Conservation (phyloP, 2,329 filamentous ascomycete species). For the Leptographium procerum region DNA sequence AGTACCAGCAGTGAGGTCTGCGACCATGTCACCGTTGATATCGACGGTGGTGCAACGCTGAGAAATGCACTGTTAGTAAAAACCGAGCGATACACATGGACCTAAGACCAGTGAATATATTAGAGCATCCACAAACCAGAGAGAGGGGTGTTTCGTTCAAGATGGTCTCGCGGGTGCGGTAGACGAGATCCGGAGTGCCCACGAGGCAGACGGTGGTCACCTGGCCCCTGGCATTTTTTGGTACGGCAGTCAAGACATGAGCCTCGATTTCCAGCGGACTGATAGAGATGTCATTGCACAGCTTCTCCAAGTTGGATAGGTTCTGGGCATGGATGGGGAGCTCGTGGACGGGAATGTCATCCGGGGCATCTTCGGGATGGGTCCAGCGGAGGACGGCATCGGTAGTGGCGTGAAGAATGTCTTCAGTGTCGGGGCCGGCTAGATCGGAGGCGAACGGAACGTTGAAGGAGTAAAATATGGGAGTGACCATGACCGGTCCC, state of each 20-base stretch:
- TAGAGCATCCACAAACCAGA: conserved; percentile 37
- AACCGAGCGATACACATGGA: no score
- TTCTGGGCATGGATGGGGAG: conserved; percentile 88
- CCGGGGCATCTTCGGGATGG: conserved; percentile 75
- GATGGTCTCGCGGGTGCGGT: conserved; percentile 80
- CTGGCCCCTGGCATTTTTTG: conserved; percentile 56
- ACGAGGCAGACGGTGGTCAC: conserved; percentile 87
- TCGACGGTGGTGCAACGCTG: conserved; percentile 90
- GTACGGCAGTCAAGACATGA: conserved; percentile 70
- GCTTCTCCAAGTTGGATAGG: conserved; percentile 62
- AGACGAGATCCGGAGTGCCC: conserved; percentile 75
- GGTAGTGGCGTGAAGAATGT: conserved; percentile 84
- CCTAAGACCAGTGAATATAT: not conserved
- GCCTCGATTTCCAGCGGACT: conserved; percentile 65
- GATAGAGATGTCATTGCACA: conserved; percentile 74
- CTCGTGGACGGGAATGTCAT: conserved; percentile 75
- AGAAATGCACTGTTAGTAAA: not conserved
- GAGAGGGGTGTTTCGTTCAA: conserved; percentile 86
- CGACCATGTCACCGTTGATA: conserved; percentile 81
- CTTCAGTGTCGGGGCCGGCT: conserved; percentile 82
- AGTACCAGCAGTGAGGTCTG: conserved; percentile 55
- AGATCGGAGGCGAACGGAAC: conserved; percentile 91
- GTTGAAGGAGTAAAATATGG: conserved; percentile 92
- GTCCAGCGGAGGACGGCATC: conserved; percentile 88
- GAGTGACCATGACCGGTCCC: conserved; percentile 59